A percentile compares a stretch with the other conserved stretches of the same genome.
Evolutionary conservation across 495 filamentous ascomycete species (phyloP).

Genomic region (Apiosordaria backusii): DNA sequence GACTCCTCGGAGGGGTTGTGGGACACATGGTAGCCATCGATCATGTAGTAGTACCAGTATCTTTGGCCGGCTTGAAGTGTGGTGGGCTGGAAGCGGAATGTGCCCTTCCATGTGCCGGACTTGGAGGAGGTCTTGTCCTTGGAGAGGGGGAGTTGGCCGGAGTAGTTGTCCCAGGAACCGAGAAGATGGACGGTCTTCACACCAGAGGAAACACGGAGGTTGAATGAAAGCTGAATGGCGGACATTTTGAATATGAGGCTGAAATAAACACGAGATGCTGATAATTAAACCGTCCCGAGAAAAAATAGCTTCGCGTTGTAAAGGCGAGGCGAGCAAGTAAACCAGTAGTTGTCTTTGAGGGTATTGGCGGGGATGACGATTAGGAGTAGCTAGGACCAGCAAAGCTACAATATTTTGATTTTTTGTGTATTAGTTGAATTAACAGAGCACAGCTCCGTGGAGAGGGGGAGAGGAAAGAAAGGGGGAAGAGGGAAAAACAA

Average conservation of each 20-base stretch:
- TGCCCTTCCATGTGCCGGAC: slow-evolving; percentile 86
- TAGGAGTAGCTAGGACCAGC: slow-evolving; percentile 45
- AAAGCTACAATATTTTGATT: slow-evolving; percentile 38
- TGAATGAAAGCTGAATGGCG: slow-evolving; percentile 79
- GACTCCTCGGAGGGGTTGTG: slow-evolving; percentile 90
- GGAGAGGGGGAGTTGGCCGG: slow-evolving; percentile 84
- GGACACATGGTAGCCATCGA: slow-evolving; percentile 97
- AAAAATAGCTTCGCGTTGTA: slow-evolving; percentile 24
- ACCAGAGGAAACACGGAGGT: slow-evolving; percentile 90
- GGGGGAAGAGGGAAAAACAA: slow-evolving; percentile 49
- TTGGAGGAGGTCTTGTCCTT: slow-evolving; percentile 76
- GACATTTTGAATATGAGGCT: slow-evolving; percentile 61
- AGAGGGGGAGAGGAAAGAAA: slow-evolving; percentile 48
- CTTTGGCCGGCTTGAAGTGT: slow-evolving; percentile 79
- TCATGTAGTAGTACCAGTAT: slow-evolving; percentile 99
- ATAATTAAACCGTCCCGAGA: slow-evolving; percentile 34
- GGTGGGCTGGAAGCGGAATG: slow-evolving; percentile 87
- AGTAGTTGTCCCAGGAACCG: slow-evolving; percentile 98
- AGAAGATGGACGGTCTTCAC: slow-evolving; percentile 97
- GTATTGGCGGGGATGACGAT: slow-evolving; percentile 36
- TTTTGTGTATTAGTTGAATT: slow-evolving; percentile 34
- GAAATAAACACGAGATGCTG: slow-evolving; percentile 23
- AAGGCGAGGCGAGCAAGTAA: slow-evolving; percentile 58
- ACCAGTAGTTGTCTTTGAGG: slow-evolving; percentile 41
- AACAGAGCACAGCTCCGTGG: slow-evolving; percentile 54